A percentile compares a stretch with the other conserved stretches of the same genome.
Evolutionary conservation across 139 green algal species (phyloP).

Genomic region (Pleodorina starrii): DNA sequence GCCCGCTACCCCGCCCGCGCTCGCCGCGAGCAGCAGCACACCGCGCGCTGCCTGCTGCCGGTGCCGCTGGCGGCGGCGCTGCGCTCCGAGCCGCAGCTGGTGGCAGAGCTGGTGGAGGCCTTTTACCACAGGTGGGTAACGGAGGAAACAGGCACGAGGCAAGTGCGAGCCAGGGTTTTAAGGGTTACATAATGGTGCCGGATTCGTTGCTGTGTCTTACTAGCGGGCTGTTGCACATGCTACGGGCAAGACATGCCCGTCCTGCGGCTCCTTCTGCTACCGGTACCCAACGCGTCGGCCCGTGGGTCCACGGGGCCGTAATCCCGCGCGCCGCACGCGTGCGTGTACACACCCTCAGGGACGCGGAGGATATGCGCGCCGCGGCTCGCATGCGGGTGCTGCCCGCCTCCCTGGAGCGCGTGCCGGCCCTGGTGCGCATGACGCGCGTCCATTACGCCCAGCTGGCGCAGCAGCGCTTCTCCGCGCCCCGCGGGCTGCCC

Average conservation of each 20-base stretch:
- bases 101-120: conserved; percentile 74
- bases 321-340: no score
- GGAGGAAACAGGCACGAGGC: no score
- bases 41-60: conserved; percentile 65
- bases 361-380: conserved; percentile 66
- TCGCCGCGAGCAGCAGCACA: conserved; percentile 53
- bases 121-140: conserved; percentile 76
- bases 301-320: no score
- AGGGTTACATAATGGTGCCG: no score
- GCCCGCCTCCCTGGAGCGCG: conserved; percentile 53
- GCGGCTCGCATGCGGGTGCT: conserved; percentile 67
- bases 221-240: no score
- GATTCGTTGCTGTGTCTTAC: no score
- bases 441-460: conserved; percentile 67
- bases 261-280: no score
- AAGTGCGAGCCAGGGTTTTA: no score
- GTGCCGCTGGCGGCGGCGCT: conserved; percentile 67
- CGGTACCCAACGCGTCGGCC: no score
- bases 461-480: conserved; percentile 77
- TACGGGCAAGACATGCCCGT: no score
- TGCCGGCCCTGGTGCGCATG: conserved; percentile 31
- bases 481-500: conserved; percentile 56
- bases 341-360: no score
- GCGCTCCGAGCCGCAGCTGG: conserved; percentile 70
- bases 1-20: conserved; percentile 57